Evolutionary conservation across 305 asterid species (phyloP).

Genomic region (Solanum hybrid): DNA sequence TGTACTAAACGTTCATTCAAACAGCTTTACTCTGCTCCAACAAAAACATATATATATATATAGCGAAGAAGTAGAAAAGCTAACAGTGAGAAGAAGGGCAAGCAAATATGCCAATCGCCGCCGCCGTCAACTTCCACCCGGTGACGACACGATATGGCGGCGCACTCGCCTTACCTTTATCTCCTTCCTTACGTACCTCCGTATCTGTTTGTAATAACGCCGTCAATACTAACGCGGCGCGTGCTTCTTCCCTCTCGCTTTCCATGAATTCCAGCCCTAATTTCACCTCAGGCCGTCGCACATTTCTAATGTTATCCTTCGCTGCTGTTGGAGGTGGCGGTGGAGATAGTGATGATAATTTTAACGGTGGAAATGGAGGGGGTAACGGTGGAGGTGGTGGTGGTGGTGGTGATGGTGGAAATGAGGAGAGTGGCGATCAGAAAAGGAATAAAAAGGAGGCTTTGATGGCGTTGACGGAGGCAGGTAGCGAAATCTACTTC

Average conservation of each 20-base stretch:
- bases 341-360: constrained; percentile 15
- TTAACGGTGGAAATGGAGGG: constrained; percentile 11
- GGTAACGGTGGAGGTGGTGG: constrained; percentile 36
- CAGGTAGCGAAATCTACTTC: constrained; percentile 12
- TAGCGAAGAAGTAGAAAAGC: neutral
- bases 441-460: constrained; percentile 53
- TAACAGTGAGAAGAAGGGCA: neutral
- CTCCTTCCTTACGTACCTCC: neutral
- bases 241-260: neutral
- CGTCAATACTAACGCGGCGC: neutral
- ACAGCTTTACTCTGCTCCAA: neutral
- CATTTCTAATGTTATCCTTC: neutral
- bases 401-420: constrained; percentile 8
- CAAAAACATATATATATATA: neutral
- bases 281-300: neutral
- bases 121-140: constrained; percentile 17
- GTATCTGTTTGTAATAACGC: neutral
- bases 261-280: constrained; percentile 8
- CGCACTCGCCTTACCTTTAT: neutral
- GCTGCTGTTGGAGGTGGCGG: constrained; percentile 14
- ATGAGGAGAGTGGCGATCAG: constrained; percentile 26
- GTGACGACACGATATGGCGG: neutral
- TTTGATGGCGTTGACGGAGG: constrained; percentile 67
- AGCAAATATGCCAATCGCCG: constrained; percentile 40
- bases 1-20: neutral